These are phyloP conservation scores for Skeletonema potamos DNA, from an alignment of 108 stramenopile genomes.

Conservation along the genomic window DNA sequence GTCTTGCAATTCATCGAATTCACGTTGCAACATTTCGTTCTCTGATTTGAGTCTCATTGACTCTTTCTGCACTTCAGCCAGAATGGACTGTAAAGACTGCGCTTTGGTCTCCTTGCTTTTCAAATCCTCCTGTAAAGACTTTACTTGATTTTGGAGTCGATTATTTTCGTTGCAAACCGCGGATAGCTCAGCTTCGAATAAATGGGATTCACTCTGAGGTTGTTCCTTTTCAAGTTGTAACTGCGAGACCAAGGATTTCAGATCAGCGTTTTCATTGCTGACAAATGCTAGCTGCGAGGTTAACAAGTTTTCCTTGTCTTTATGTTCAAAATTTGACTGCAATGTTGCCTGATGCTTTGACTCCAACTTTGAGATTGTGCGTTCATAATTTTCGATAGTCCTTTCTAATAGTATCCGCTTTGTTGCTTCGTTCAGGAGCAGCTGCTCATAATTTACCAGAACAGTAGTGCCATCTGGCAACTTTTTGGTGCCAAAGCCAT, in stretches of 20 bases:
- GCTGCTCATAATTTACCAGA: conserved; percentile 61
- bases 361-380: conserved; percentile 17
- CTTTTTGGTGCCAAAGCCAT: conserved; percentile 41
- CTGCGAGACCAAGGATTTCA: conserved; percentile 19
- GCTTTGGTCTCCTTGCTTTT: conserved; percentile 7
- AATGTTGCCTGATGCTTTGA: conserved; percentile 1
- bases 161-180: conserved; percentile 17
- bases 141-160: conserved; percentile 14
- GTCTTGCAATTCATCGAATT: conserved; percentile 20
- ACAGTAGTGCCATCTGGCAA: conserved; percentile 51
- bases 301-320: conserved; percentile 1
- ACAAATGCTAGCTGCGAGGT: conserved; percentile 8
- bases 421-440: conserved; percentile 61
- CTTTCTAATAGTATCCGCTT: conserved; percentile 69
- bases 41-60: conserved; percentile 5
- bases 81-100: conserved; percentile 1
- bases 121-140: conserved; percentile 14
- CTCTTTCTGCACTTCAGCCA: conserved; percentile 5
- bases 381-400: conserved; percentile 45
- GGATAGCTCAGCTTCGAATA: conserved; percentile 32
- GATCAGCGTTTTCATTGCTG: conserved; percentile 8
- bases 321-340: conserved; percentile 19
- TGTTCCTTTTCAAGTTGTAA: conserved; percentile 23
- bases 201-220: conserved; percentile 12
- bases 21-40: conserved; percentile 14